Evolutionary conservation across 352 stramenopile genomes (phyloP).

Genomic region (Plasmopara muralis): DNA sequence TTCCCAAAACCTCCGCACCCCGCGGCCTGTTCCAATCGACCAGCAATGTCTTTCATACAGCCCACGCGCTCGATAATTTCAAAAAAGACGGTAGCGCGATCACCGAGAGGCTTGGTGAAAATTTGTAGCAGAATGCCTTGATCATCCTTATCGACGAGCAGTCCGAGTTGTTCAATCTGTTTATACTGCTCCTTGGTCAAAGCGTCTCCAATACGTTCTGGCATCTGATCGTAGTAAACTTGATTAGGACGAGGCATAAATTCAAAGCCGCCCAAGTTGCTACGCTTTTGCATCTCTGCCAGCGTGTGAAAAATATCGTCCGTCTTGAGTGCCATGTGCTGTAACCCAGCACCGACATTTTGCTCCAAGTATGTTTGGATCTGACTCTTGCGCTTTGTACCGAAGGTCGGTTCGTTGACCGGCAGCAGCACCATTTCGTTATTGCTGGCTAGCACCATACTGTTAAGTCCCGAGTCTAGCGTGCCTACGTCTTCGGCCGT

Average conservation of each 20-base stretch:
- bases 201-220: conserved; percentile 62
- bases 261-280: conserved; percentile 67
- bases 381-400: conserved; percentile 90
- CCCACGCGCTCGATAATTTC: conserved; percentile 92
- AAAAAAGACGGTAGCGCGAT: conserved; percentile 86
- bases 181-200: conserved; percentile 87
- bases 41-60: conserved; percentile 70
- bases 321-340: conserved; percentile 96
- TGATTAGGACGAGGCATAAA: conserved; percentile 82
- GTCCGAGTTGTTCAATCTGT: conserved; percentile 86
- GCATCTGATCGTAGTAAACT: conserved; percentile 89
- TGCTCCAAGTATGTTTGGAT: conserved; percentile 96
- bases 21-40: conserved; percentile 68
- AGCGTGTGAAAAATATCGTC: conserved; percentile 94
- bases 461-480: conserved; percentile 92
- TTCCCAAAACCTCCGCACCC: conserved; percentile 88
- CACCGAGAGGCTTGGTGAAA: conserved; percentile 87
- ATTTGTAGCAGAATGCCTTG: conserved; percentile 91
- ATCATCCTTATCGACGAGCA: conserved; percentile 93
- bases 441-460: conserved; percentile 91
- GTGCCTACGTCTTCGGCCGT: conserved; percentile 92
- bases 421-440: conserved; percentile 92
- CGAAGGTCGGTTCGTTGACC: conserved; percentile 93
- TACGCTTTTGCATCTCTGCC: conserved; percentile 72
- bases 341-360: conserved; percentile 91